Percentiles rank a stretch among this genome's conserved stretches.
Conservation (phyloP, 345 rosid genomes). For the Eucalyptus tenuipes region DNA sequence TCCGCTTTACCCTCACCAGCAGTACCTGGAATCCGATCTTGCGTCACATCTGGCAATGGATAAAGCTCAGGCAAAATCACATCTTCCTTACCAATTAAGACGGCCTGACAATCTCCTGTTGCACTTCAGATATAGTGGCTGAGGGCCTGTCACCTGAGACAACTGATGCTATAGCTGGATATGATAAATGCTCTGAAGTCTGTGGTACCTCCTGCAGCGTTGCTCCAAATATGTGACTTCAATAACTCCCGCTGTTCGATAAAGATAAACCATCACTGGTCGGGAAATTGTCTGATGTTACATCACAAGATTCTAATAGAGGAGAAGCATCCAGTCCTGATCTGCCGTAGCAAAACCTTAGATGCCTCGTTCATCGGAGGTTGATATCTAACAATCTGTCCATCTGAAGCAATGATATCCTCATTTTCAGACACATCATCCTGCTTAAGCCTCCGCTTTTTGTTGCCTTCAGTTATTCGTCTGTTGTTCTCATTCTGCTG, state of each 20-base stretch:
- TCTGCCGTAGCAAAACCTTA: conserved; percentile 52
- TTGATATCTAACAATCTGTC: conserved; percentile 82
- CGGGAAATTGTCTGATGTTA: conserved; percentile 30
- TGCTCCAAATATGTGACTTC: conserved; percentile 32
- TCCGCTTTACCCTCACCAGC: conserved; percentile 28
- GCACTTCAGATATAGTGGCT: conserved; percentile 28
- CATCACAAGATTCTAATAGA: conserved; percentile 34
- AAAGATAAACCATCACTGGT: conserved; percentile 28
- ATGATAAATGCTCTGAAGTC: conserved; percentile 23
- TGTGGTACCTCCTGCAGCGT: conserved; percentile 75
- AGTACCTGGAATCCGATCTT: conserved; percentile 20
- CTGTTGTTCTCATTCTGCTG: conserved; percentile 78
- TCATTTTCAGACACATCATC: conserved; percentile 49
- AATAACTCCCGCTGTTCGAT: conserved; percentile 28
- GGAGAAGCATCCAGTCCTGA: conserved; percentile 34
- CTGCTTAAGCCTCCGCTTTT: conserved; percentile 75
- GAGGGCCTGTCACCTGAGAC: background rate
- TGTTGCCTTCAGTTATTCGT: conserved; percentile 55
- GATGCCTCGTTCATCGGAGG: conserved; percentile 67
- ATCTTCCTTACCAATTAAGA: conserved; percentile 24
- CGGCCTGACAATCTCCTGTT: background rate
- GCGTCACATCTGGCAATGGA: conserved; percentile 34
- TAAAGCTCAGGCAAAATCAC: conserved; percentile 30
- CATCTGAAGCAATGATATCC: conserved; percentile 36
- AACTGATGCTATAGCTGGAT: background rate